A percentile compares a stretch with the other conserved stretches of the same genome.
Evolutionary conservation across 176 grass and related monocot genomes (phyloP).

Genomic region (Olyra latifolia): DNA sequence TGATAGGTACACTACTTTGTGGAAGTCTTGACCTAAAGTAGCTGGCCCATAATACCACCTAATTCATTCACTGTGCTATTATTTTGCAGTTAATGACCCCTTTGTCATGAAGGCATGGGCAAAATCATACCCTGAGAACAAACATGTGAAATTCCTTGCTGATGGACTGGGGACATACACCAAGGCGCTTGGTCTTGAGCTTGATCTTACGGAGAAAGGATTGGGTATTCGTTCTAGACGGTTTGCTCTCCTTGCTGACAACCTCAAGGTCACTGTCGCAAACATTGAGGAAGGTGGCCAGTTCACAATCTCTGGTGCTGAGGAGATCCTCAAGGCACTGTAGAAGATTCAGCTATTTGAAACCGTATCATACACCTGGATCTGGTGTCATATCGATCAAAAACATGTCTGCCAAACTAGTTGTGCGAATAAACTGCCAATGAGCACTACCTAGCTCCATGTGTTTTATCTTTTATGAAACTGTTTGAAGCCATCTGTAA

Average conservation of each 20-base stretch:
- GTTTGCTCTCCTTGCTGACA: constrained; percentile 74
- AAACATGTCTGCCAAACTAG: neutral
- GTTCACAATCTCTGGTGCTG: constrained; percentile 94
- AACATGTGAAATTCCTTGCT: constrained; percentile 92
- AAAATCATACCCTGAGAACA: constrained; percentile 90
- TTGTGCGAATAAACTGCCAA: constrained; percentile 25
- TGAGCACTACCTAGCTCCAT: constrained; percentile 5
- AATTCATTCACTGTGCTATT: neutral
- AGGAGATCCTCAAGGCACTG: constrained; percentile 89
- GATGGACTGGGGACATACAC: constrained; percentile 83
- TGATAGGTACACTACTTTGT: neutral
- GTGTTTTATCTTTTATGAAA: neutral
- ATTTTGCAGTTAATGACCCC: constrained; percentile 72
- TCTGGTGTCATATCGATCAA: constrained; percentile 4
- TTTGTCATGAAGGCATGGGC: constrained; percentile 98
- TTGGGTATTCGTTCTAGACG: constrained; percentile 71
- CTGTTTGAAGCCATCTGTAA: neutral
- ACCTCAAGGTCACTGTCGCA: constrained; percentile 75
- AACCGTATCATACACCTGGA: neutral
- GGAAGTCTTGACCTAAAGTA: neutral
- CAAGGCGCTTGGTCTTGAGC: constrained; percentile 75
- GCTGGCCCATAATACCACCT: neutral
- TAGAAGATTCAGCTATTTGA: constrained; percentile 29
- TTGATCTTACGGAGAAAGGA: constrained; percentile 87
- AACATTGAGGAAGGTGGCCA: constrained; percentile 92